Conservation (phyloP, 495 filamentous ascomycete genomes). For the Cryomyces minteri region DNA sequence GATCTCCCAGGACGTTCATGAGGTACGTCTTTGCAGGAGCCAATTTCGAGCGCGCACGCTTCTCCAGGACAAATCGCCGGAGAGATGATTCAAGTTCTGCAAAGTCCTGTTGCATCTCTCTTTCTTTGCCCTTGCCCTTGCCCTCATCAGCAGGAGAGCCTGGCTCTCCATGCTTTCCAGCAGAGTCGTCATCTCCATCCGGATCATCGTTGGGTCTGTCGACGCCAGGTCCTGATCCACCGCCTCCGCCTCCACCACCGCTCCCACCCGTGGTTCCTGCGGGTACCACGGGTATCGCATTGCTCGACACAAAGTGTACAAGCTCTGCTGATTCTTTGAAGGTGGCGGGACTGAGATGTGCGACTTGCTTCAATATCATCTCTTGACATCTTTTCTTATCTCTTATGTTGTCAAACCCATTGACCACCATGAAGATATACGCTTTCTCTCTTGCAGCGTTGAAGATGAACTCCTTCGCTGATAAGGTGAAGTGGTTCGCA, state of each 20-base stretch:
- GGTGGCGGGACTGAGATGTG: constrained; percentile 67
- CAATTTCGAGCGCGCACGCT: constrained; percentile 84
- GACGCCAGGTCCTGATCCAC: constrained; percentile 28
- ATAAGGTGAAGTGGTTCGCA: constrained; percentile 91
- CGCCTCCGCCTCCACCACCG: constrained; percentile 37
- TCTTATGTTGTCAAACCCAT: constrained; percentile 84
- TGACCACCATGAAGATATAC: constrained; percentile 98
- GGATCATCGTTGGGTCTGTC: constrained; percentile 37
- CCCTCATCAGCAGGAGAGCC: constrained; percentile 40
- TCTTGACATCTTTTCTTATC: constrained; percentile 77
- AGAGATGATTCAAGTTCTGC: constrained; percentile 73
- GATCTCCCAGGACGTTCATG: constrained; percentile 76
- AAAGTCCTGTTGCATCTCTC: constrained; percentile 75
- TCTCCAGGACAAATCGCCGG: constrained; percentile 87
- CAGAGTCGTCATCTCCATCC: constrained; percentile 26
- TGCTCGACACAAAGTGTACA: constrained; percentile 95
- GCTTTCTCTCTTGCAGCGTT: constrained; percentile 92
- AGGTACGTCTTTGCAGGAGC: constrained; percentile 93
- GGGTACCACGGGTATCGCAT: constrained; percentile 61
- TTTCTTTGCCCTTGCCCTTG: constrained; percentile 81
- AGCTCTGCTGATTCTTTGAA: constrained; percentile 84
- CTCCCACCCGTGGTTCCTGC: constrained; percentile 28
- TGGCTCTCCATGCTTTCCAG: constrained; percentile 26
- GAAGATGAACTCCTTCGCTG: constrained; percentile 91
- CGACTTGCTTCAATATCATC: constrained; percentile 81